A percentile compares a stretch with the other conserved stretches of the same genome.
Conservation (phyloP, 2,329 filamentous ascomycete genomes). For the Sporothrix pseudoabietina region DNA sequence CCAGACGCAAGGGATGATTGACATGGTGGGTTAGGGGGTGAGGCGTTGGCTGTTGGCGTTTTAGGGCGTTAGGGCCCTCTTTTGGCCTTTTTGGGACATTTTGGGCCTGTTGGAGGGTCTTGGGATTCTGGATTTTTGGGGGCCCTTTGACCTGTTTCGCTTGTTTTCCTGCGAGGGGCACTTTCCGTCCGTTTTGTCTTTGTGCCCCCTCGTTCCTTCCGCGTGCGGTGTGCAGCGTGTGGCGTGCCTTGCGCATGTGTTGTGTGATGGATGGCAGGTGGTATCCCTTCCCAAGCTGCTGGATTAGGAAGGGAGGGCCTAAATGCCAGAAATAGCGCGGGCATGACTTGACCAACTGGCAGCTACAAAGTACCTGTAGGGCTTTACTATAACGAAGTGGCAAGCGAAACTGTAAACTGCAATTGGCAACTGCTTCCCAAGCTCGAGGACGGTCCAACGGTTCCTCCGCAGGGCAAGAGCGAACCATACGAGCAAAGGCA, state of each 20-base stretch:
- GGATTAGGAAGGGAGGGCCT: conserved; percentile 10
- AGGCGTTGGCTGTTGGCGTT: background rate
- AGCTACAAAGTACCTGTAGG: background rate
- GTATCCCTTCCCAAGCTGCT: conserved; percentile 21
- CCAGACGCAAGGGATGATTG: conserved; percentile 7
- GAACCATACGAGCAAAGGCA: background rate
- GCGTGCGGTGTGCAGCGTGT: background rate
- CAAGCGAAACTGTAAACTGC: too few species aligned
- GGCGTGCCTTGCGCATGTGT: background rate
- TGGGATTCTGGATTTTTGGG: background rate
- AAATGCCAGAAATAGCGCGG: conserved; percentile 10
- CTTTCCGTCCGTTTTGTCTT: background rate
- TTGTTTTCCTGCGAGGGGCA: background rate
- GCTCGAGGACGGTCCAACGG: background rate
- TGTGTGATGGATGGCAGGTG: background rate
- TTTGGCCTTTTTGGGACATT: background rate
- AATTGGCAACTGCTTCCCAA: too few species aligned
- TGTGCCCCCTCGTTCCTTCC: conserved; percentile 8
- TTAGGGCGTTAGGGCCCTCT: background rate
- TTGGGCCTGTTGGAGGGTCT: background rate
- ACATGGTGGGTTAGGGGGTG: background rate
- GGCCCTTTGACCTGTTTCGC: background rate
- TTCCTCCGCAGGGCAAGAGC: conserved; percentile 11
- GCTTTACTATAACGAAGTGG: too few species aligned
- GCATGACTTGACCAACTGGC: background rate